These are phyloP conservation scores for Agarophyton chilense DNA, from an alignment of 23 red algal species.

Conservation along the genomic window DNA sequence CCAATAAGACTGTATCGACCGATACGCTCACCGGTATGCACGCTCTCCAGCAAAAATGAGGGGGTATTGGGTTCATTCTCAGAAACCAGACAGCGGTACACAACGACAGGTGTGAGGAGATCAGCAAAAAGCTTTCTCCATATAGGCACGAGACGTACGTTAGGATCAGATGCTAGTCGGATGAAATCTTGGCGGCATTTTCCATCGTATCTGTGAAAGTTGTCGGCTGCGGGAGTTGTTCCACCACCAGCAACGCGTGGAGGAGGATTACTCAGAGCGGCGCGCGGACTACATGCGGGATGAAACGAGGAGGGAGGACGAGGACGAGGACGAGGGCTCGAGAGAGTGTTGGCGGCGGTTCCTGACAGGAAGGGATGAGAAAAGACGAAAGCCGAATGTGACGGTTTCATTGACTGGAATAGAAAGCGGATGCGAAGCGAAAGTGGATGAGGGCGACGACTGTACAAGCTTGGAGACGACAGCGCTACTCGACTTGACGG, in stretches of 20 bases:
- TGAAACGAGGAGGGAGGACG: background rate
- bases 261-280: background rate
- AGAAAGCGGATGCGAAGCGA: background rate
- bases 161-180: constrained; percentile 62
- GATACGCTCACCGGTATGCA: constrained; percentile 72
- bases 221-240: constrained; percentile 11
- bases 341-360: background rate
- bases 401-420: background rate
- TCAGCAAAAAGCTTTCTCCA: constrained; percentile 87
- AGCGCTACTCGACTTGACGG: too few species aligned
- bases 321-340: background rate
- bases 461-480: background rate
- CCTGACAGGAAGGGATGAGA: background rate
- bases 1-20: constrained; percentile 95
- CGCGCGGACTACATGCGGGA: background rate
- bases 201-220: constrained; percentile 38
- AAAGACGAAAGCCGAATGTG: background rate
- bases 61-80: constrained; percentile 62
- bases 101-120: constrained; percentile 88
- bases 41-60: constrained; percentile 93
- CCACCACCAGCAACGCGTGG: constrained; percentile 32
- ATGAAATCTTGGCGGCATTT: background rate
- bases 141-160: constrained; percentile 83
- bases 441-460: background rate
- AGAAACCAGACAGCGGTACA: constrained; percentile 80